Percentiles rank a stretch among this genome's conserved stretches.
These are phyloP conservation scores for Straminergon stramineum DNA, from an alignment of 225 moss, liverwort and hornwort species.

Conservation along the genomic window DNA sequence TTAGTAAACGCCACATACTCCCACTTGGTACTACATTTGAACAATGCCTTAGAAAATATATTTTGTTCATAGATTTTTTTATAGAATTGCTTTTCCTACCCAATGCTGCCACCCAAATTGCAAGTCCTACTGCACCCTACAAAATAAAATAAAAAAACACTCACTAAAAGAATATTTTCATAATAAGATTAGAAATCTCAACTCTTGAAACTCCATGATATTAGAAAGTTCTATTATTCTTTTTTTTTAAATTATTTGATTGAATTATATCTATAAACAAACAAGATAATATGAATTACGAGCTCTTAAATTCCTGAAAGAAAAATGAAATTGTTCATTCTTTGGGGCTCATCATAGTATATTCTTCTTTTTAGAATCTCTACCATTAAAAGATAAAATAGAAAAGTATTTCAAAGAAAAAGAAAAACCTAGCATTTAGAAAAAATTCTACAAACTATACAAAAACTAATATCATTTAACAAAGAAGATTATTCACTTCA, in stretches of 20 bases:
- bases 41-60: not conserved
- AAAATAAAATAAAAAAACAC: not conserved
- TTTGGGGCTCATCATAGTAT: not conserved
- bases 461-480: not conserved
- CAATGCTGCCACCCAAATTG: conserved; percentile 90
- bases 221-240: not conserved
- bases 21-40: not conserved
- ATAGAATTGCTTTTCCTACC: conserved; percentile 20
- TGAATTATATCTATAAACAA: not conserved
- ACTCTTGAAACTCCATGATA: accelerated
- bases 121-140: conserved; percentile 93
- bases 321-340: not conserved
- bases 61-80: conserved; percentile 3
- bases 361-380: not conserved
- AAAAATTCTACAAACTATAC: not conserved
- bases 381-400: not conserved
- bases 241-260: not conserved
- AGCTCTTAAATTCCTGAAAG: not conserved
- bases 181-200: not conserved
- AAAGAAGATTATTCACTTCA: not conserved
- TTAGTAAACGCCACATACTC: conserved; percentile 22
- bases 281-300: not conserved
- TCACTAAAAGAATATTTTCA: not conserved
- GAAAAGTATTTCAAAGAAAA: not conserved
- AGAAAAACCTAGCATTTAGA: not conserved